Conservation (phyloP, 2,329 filamentous ascomycete genomes). For the Dothistroma pini region DNA sequence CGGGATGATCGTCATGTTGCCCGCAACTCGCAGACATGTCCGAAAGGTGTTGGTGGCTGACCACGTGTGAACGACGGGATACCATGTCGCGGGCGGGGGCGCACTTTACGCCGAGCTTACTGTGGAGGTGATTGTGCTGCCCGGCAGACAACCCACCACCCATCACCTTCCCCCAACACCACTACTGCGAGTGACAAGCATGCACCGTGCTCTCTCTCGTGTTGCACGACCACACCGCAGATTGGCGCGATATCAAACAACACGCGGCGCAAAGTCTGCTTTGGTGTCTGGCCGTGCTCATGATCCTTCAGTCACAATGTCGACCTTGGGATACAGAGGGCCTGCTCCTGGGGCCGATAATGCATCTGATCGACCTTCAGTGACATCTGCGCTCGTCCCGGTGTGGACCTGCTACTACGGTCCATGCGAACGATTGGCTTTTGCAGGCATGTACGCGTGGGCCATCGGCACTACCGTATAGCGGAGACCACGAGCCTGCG, state of each 20-base stretch:
- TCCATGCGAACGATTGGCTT: constrained; percentile 4
- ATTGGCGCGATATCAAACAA: neutral
- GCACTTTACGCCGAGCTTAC: constrained; percentile 5
- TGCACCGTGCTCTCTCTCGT: neutral
- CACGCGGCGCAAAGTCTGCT: neutral
- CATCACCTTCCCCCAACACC: neutral
- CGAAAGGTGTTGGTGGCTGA: constrained; percentile 4
- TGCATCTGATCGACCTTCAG: neutral
- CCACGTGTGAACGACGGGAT: constrained; percentile 3
- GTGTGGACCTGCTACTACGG: neutral
- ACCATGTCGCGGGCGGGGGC: neutral
- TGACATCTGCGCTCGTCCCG: neutral
- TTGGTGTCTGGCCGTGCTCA: constrained; percentile 7
- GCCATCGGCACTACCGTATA: neutral
- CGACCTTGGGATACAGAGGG: neutral
- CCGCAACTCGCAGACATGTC: no score
- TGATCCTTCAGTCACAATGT: neutral
- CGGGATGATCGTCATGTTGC: constrained; percentile 3
- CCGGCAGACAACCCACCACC: neutral
- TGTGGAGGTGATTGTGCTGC: neutral
- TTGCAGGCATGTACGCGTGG: neutral
- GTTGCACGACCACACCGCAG: neutral
- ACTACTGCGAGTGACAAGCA: neutral
- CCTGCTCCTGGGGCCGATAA: constrained; percentile 4
- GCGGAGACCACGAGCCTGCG: neutral